Evolutionary conservation across 176 grass and related monocot genomes (phyloP).

Genomic region (Aegilops speltoides): DNA sequence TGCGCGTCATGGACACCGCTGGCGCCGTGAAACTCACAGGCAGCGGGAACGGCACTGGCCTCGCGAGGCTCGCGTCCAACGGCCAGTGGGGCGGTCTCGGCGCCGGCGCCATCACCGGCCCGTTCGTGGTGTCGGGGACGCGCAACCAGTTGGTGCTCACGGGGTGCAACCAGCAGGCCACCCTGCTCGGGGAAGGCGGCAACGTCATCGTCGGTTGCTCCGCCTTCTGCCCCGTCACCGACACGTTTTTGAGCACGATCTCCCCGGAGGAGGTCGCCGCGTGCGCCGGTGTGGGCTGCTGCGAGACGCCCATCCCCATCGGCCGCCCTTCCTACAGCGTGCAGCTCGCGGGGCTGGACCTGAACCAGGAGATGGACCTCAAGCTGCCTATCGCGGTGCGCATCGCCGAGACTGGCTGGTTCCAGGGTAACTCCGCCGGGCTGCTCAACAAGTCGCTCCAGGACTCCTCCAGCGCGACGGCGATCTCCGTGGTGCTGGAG

Average conservation of each 20-base stretch:
- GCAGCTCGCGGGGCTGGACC: background rate
- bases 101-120: background rate
- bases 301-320: slow-evolving; percentile 18
- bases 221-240: slow-evolving; percentile 14
- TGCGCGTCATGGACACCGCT: background rate
- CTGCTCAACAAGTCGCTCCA: background rate
- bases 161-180: slow-evolving; percentile 17
- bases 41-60: too few species aligned
- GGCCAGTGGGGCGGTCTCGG: background rate
- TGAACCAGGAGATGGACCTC: background rate
- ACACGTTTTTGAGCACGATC: background rate
- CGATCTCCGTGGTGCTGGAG: slow-evolving; percentile 23
- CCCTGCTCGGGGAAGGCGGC: background rate
- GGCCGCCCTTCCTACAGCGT: slow-evolving; percentile 17
- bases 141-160: slow-evolving; percentile 7
- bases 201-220: slow-evolving; percentile 25
- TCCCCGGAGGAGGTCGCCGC: too few species aligned
- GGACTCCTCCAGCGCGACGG: background rate
- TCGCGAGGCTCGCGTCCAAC: background rate
- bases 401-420: slow-evolving; percentile 26
- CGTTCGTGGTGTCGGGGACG: slow-evolving; percentile 5
- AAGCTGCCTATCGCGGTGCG: background rate
- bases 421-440: background rate
- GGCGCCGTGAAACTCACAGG: background rate
- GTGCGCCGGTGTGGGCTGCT: slow-evolving; percentile 11